These are phyloP conservation scores for Eucalyptus curtisii DNA, from an alignment of 345 rosid species.

Conservation along the genomic window DNA sequence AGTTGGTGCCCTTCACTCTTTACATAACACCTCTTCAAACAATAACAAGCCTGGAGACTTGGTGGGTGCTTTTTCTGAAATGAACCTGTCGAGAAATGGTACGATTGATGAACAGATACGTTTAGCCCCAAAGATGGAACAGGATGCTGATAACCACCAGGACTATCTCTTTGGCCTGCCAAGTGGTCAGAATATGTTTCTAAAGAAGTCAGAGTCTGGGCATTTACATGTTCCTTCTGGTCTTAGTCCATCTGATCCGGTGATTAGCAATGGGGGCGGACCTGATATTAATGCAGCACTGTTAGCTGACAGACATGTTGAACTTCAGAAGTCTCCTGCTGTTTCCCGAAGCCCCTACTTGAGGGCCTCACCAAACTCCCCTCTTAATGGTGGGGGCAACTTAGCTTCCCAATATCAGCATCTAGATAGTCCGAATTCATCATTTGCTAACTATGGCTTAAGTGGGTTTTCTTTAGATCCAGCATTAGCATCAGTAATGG, in stretches of 20 bases:
- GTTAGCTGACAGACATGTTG: slow-evolving; percentile 30
- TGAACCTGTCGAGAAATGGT: slow-evolving; percentile 46
- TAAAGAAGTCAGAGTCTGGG: slow-evolving; percentile 22
- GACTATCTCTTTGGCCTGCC: slow-evolving; percentile 42
- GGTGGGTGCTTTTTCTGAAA: slow-evolving; percentile 49
- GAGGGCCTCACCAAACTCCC: slow-evolving; percentile 58
- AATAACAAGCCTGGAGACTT: slow-evolving; percentile 47
- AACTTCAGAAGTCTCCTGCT: slow-evolving; percentile 23
- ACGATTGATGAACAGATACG: slow-evolving; percentile 26
- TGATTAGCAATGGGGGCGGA: slow-evolving; percentile 20
- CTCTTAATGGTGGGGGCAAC: slow-evolving; percentile 36
- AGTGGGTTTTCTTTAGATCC: slow-evolving; percentile 49
- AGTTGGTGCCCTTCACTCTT: slow-evolving; percentile 30
- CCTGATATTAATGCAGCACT: slow-evolving; percentile 21
- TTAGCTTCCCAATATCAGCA: slow-evolving; percentile 42
- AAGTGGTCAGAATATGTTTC: slow-evolving; percentile 22
- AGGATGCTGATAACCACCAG: slow-evolving; percentile 30
- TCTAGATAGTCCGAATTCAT: slow-evolving; percentile 29
- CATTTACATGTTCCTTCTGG: slow-evolving; percentile 15
- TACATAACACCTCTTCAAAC: slow-evolving; percentile 40
- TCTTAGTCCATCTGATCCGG: slow-evolving; percentile 15
- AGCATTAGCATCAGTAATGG: slow-evolving; percentile 44
- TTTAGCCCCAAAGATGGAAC: slow-evolving; percentile 15
- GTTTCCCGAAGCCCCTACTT: slow-evolving; percentile 27
- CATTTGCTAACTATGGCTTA: slow-evolving; percentile 32